These are phyloP conservation scores for Penium margaritaceum DNA, from an alignment of 139 green algal species.

Conservation along the genomic window DNA sequence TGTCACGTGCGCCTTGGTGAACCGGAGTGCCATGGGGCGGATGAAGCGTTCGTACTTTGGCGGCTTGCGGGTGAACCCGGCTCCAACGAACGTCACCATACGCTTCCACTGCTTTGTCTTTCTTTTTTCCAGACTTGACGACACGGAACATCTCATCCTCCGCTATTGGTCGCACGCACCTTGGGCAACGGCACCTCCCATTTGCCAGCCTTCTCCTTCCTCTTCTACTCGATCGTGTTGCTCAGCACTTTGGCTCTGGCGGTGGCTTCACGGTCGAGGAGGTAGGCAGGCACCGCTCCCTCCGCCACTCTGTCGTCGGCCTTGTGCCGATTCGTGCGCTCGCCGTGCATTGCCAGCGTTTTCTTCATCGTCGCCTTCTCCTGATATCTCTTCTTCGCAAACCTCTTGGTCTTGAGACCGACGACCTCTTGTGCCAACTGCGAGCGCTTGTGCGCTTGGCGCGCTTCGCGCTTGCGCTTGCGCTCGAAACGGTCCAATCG, in stretches of 20 bases:
- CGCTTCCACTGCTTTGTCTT: conserved; percentile 92
- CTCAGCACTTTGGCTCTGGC: conserved; percentile 87
- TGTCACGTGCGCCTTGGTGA: conserved; percentile 97
- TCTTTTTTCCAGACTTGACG: conserved; percentile 64
- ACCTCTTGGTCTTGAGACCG: conserved; percentile 94
- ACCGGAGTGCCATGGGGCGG: conserved; percentile 85
- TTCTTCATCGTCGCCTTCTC: conserved; percentile 99
- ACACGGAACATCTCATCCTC: conserved; percentile 99
- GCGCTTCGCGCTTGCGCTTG: conserved; percentile 89
- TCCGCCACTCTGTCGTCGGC: conserved; percentile 74
- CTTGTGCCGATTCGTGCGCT: conserved; percentile 86
- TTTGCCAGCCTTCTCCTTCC: conserved; percentile 99
- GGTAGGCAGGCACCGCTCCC: conserved; percentile 88
- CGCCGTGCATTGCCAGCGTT: conserved; percentile 95
- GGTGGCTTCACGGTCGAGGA: conserved; percentile 94
- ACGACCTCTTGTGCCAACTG: conserved; percentile 68
- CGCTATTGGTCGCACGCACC: conserved; percentile 87
- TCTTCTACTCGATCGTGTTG: conserved; percentile 99
- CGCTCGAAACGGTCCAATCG: conserved; percentile 80
- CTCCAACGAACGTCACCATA: conserved; percentile 97
- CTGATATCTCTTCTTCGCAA: conserved; percentile 86
- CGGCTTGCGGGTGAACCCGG: conserved; percentile 93
- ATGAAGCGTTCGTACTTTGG: conserved; percentile 99
- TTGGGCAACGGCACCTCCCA: conserved; percentile 98
- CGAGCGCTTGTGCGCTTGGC: conserved; percentile 79